Evolutionary conservation across 371 early-diverging fungal genomes (phyloP).

Genomic region (Nosema muscidifuracis): DNA sequence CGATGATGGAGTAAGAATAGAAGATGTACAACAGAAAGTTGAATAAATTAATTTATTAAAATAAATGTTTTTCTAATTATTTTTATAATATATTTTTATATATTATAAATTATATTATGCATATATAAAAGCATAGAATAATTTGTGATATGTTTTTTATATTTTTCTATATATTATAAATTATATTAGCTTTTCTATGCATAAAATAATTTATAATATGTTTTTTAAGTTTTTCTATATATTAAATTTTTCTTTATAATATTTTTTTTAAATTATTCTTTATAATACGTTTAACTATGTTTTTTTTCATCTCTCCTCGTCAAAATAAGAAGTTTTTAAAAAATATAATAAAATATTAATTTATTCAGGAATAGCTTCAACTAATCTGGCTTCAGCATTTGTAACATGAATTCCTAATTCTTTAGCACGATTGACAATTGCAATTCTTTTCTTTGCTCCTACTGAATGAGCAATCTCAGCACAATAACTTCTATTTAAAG

Average conservation of each 20-base stretch:
- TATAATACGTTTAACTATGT: too few relatives aligned
- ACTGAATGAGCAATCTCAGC: conserved; percentile 97
- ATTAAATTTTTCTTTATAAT: not conserved
- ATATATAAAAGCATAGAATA: too few relatives aligned
- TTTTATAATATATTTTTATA: too few relatives aligned
- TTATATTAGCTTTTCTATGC: too few relatives aligned
- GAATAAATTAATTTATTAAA: conserved; percentile 7
- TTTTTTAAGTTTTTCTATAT: not conserved
- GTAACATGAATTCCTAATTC: conserved; percentile 90
- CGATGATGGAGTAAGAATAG: conserved; percentile 5
- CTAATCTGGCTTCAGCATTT: conserved; percentile 88
- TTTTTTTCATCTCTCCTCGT: too few relatives aligned
- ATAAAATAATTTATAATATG: not conserved
- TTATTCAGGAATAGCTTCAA: conserved; percentile 72
- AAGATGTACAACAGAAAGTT: not conserved
- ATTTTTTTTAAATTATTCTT: not conserved
- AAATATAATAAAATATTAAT: conserved; percentile 15
- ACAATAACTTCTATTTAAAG: conserved; percentile 94
- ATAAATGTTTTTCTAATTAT: too few relatives aligned
- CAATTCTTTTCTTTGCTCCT: conserved; percentile 87
- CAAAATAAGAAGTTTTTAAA: too few relatives aligned
- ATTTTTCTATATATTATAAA: too few relatives aligned
- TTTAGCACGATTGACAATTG: conserved; percentile 86
- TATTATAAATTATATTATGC: too few relatives aligned
- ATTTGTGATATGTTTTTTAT: too few relatives aligned